Evolutionary conservation across 2,329 filamentous ascomycete species (phyloP), one percentile per base, ranked within the genome.

Genomic region (Calonectria henricotiae): DNA sequence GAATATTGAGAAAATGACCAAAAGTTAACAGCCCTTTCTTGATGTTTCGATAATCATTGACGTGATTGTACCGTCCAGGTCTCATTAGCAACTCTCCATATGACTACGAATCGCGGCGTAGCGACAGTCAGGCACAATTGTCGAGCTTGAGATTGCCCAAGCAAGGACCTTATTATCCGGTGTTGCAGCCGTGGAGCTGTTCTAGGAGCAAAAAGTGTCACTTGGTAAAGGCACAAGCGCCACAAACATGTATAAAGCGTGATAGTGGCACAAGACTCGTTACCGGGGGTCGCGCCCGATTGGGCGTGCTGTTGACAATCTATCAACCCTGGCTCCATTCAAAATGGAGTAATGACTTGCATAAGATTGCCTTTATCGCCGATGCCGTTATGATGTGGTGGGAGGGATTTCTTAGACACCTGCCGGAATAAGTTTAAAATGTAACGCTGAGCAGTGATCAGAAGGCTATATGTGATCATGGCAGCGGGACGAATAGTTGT

Each of bases 231-330:
- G 32, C 51, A 58, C 51, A 58, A 27, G 51, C 20, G 23, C 51
- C 9, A 39, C 5, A 6, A 46, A 17, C 20, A 23, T 39, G 32
- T 17, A 11, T 7, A 5, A 23, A 15, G 51, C 32, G 15, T 58
- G 51, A 41, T 58, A 58, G 37, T 27, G 32, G 51, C 51, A 58
- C 51, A 58, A 58, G 51, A 58, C 51, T 25, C n/a, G 2, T 39
- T 39, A 9, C 8, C 51, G n/a, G 23, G 32, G 32, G n/a, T 6
- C 11, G 51, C 32, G 15, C 32, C 13, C 11, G 6, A 39, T 12
- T 27, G 7, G 13, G 11, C 11, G 9, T 58, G 20, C 13, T 1
- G 12, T 32, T 58, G 51, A 32, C 32, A 58, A 27, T 23, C 32
- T 17, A 20, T 9, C 5, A 5, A 25, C 25, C 25, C 23, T 17